Percentiles rank a stretch among this genome's conserved stretches.
Conservation (phyloP, 257 asterid genomes). For the Solanum chiquidenum region DNA sequence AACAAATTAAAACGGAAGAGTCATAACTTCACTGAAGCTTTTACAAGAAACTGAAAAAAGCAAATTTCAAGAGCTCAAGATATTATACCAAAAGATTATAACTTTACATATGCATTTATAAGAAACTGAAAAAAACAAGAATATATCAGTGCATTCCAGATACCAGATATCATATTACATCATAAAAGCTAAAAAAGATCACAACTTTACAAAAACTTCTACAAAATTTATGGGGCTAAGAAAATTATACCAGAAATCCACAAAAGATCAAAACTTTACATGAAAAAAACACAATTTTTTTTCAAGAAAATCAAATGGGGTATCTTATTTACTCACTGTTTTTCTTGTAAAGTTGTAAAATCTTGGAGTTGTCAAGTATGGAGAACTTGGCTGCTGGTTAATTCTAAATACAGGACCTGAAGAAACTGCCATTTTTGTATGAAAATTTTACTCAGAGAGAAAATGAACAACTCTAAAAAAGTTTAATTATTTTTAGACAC, state of each 20-base stretch:
- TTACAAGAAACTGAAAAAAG: conserved; percentile 25
- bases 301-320: neutral
- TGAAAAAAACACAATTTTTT: neutral
- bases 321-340: conserved; percentile 17
- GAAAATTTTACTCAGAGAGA: neutral
- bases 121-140: conserved; percentile 19
- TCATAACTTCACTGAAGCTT: conserved; percentile 15
- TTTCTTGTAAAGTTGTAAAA: conserved; percentile 14
- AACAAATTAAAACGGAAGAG: neutral
- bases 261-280: neutral
- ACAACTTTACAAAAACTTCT: conserved; percentile 20
- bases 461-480: neutral
- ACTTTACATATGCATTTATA: conserved; percentile 24
- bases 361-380: conserved; percentile 12
- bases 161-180: neutral
- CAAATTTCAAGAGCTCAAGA: neutral
- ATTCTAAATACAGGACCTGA: conserved; percentile 25
- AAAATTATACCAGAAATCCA: neutral
- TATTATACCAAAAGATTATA: neutral
- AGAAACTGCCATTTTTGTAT: conserved; percentile 32
- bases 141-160: neutral
- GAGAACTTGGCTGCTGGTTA: conserved; percentile 21
- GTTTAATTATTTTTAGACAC: neutral
- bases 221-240: neutral
- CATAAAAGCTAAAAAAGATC: neutral